Evolutionary conservation across 805 yeast species (phyloP), one percentile per base, ranked within the genome.

Genomic region (Candida germanica): DNA sequence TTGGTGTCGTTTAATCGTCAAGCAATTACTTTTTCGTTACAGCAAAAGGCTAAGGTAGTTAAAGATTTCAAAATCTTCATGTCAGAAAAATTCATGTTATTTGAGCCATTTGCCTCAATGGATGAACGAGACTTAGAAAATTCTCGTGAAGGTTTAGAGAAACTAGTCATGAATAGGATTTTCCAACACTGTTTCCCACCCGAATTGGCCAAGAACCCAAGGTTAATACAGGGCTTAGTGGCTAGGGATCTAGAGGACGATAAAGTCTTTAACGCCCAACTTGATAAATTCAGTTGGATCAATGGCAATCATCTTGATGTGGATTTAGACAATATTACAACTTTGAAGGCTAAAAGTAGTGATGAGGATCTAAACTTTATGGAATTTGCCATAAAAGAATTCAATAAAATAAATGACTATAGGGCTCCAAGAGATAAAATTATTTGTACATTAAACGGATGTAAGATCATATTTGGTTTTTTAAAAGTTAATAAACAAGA

Each of bases 401-500:
- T 93, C 32, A 66, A 70, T 44, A 87, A 87, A 49, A 80, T 93
- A 51, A 83, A 84, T 57, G 71, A 77, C 35, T 94, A 83, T 56
- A 76, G 94, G 48, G 91, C 98, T 0, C 98, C 98, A 11, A 69
- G 98, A 35, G 98, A 94, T 54, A 93, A 93, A 53, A 79, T 87
- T 44, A 87, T 93, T 25, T 93, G 98, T 56, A 71, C 93, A 3
- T 69, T 93, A 43, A 94, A 93, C 60, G 80, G 93, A 35, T 91
- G 97, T 54, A 91, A 91, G 58, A 89, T 93, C 14, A 82, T 94
- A 5, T 89, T 88, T 66, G 94, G 95, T 8, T 70, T 87, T 39
- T 74, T 94, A 31, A 79, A 88, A 43, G 85, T 80, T 42, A 71
- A 79, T 36, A 83, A 79, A 40, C 65, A 69, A 33, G 91, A 85